Evolutionary conservation across 75 land plant species (phyloP).

Genomic region (Cunninghamia lanceolata): DNA sequence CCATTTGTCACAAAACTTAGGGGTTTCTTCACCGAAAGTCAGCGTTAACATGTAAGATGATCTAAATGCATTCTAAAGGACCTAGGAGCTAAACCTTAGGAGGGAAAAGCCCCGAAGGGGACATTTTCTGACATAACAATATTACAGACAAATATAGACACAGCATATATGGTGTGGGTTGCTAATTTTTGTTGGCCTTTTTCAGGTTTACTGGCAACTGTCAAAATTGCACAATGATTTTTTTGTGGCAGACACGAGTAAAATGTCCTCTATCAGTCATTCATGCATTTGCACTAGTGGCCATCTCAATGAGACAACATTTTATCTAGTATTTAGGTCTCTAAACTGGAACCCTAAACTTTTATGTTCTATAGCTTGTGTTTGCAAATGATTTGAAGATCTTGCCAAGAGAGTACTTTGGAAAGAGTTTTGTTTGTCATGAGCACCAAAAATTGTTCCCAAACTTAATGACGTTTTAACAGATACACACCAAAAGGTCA

Average conservation of each 20-base stretch:
- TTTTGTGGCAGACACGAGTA: neutral
- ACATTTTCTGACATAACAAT: no score
- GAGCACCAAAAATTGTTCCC: constrained; percentile 97
- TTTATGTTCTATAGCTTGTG: constrained; percentile 49
- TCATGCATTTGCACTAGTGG: constrained; percentile 36
- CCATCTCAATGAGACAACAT: constrained; percentile 57
- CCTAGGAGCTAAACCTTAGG: no score
- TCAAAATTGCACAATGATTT: neutral
- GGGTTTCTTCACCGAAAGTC: no score
- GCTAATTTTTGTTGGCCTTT: neutral
- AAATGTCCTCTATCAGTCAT: neutral
- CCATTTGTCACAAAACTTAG: no score
- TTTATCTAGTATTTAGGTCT: constrained; percentile 57
- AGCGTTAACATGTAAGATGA: no score
- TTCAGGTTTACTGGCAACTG: neutral
- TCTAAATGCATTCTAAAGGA: no score
- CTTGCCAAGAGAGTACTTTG: constrained; percentile 69
- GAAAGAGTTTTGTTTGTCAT: constrained; percentile 85
- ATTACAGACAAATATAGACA: constrained; percentile 2
- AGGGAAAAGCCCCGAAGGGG: no score
- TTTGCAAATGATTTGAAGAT: constrained; percentile 82
- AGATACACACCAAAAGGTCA: no score
- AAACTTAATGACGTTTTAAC: no score
- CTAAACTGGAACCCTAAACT: constrained; percentile 75
- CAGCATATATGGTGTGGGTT: neutral